Base-by-base conservation (phyloP, 2,329 filamentous ascomycete genomes). In the Aspergillus udagawae region DNA sequence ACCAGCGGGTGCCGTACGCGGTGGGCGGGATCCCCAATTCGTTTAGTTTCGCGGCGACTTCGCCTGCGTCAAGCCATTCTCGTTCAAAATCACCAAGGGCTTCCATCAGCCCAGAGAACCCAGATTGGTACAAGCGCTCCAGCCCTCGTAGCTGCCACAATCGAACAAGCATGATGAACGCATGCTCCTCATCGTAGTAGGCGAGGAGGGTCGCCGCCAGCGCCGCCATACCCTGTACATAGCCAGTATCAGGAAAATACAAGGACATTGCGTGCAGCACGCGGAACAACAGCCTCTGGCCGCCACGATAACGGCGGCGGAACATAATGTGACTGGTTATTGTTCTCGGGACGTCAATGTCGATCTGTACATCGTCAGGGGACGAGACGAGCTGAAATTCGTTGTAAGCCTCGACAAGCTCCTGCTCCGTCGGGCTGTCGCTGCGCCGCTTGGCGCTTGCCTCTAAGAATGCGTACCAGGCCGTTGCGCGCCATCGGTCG, bases 251-350 rank as follows among this genome's bases (percentile, higher is more conserved):
- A 0, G 91, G 90, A 63, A 93, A 93, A 72, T 97, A 95, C 10
- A 99, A 83, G 20, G 92, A 93, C 70, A 97, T 85, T 48, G 91
- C 89, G 71, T 97, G 94, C 28, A 99, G 82, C 2, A 97, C 92
- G 52, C 94, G 86, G 75, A 99, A 99, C 2, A 99, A 80, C 14
- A 97, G 79, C 47, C 94, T 85, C 74, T 99, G 93, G 1, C 93
- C 94, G 59, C 94, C 94, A 25, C 91, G 86, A 75, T 99, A 99
- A 52, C 94, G 84, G 61, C 86, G 84, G 49, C 94, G 86, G 71
- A 99, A 99, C 93, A 99, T 97, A 73, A 99, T 93, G 75, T 99
- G 94, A 61, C 90, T 86, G 73, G 86, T 95, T 72, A 99, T 96
- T 4, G 94, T 97, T 54, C 94, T 84, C 0, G 94, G 94, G 20